A percentile compares a stretch with the other conserved stretches of the same genome.
phyloP scores from a whole-genome alignment of 2,329 filamentous ascomycete genomes.

The Diaporthe ampelina region DNA sequence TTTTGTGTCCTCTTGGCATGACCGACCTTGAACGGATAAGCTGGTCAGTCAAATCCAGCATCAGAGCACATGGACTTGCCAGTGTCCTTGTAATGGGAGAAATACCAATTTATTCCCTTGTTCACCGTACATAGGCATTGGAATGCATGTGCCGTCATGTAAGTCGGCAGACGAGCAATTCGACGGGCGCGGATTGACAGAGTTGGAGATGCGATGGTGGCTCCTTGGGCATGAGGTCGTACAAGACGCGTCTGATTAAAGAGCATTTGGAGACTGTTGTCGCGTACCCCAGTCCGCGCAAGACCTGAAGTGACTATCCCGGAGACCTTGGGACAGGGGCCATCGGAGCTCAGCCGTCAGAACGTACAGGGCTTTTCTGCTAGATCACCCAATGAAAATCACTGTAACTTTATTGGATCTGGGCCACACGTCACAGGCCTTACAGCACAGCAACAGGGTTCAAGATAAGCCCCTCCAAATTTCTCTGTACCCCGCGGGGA shows the following conservation, averaged over 20 bases:
- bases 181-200: not conserved
- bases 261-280: slow-evolving; percentile 14
- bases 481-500: slow-evolving; percentile 40
- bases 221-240: slow-evolving; percentile 10
- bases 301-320: slow-evolving; percentile 1
- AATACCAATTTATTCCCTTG: slow-evolving; percentile 86
- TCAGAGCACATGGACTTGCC: not conserved
- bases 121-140: slow-evolving; percentile 83
- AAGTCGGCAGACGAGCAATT: not conserved
- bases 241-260: slow-evolving; percentile 21
- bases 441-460: slow-evolving; percentile 35
- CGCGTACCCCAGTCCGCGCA: slow-evolving; percentile 26
- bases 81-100: slow-evolving; percentile 33
- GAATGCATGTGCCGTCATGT: slow-evolving; percentile 29
- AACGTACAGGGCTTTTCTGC: not conserved
- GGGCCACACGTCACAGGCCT: slow-evolving; percentile 37
- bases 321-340: slow-evolving; percentile 3
- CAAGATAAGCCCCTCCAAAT: slow-evolving; percentile 34
- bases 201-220: not conserved
- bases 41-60: slow-evolving; percentile 39
- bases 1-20: slow-evolving; percentile 96
- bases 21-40: slow-evolving; percentile 75
- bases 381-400: slow-evolving; percentile 19
- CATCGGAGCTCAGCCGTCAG: not conserved
- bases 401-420: slow-evolving; percentile 8